Conservation (phyloP, 805 yeast genomes). For the Monosporozyma siamensis region DNA sequence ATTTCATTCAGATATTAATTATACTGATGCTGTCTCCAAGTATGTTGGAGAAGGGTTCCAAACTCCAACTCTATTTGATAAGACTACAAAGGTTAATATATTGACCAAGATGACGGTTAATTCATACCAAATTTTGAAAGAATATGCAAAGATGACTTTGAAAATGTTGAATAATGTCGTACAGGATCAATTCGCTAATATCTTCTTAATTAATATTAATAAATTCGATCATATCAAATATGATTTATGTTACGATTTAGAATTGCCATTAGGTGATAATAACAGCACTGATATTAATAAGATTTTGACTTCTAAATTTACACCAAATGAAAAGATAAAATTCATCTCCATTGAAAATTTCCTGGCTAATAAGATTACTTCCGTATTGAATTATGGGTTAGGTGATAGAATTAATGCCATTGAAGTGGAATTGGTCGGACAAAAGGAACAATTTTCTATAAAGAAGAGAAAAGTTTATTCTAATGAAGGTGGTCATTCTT, state of each 20-base stretch:
- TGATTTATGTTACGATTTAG: constrained; percentile 47
- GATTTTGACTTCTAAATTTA: constrained; percentile 40
- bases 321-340: constrained; percentile 63
- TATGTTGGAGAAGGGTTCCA: constrained; percentile 50
- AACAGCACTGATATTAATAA: constrained; percentile 15
- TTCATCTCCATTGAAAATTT: constrained; percentile 62
- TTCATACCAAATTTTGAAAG: constrained; percentile 52
- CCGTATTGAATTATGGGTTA: constrained; percentile 47
- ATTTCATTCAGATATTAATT: constrained; percentile 39
- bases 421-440: constrained; percentile 29
- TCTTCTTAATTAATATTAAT: constrained; percentile 57
- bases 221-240: constrained; percentile 46
- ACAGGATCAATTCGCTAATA: constrained; percentile 70
- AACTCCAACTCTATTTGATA: constrained; percentile 70
- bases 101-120: constrained; percentile 71
- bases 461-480: constrained; percentile 45
- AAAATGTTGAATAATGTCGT: constrained; percentile 66
- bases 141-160: constrained; percentile 61
- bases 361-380: constrained; percentile 50
- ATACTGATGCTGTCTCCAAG: constrained; percentile 28
- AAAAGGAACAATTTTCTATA: constrained; percentile 26
- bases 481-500: constrained; percentile 16
- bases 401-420: constrained; percentile 37
- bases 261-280: constrained; percentile 35
- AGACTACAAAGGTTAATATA: constrained; percentile 64